A percentile compares a stretch with the other conserved stretches of the same genome.
These are phyloP conservation scores for Aspergillus ellipticus DNA, from an alignment of 495 filamentous ascomycete species.

Conservation along the genomic window DNA sequence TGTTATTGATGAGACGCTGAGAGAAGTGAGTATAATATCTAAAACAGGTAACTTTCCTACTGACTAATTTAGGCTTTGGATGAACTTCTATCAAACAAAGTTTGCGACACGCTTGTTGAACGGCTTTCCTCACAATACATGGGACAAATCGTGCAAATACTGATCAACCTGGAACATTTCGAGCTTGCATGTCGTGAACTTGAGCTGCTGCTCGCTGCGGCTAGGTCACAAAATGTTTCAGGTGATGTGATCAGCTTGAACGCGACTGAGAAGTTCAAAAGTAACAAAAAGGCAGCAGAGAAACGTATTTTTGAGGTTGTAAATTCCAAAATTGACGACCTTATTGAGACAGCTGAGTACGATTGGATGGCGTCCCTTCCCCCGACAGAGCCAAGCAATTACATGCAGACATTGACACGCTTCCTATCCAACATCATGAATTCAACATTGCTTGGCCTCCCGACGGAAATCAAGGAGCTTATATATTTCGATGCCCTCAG, in stretches of 20 bases:
- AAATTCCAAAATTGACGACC: slow-evolving; percentile 97
- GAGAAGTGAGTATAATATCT: slow-evolving; percentile 49
- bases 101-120: slow-evolving; percentile 86
- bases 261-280: slow-evolving; percentile 81
- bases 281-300: slow-evolving; percentile 91
- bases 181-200: slow-evolving; percentile 87
- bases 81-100: slow-evolving; percentile 81
- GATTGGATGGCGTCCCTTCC: slow-evolving; percentile 75
- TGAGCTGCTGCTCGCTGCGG: slow-evolving; percentile 75
- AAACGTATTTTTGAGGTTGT: slow-evolving; percentile 98
- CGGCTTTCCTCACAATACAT: slow-evolving; percentile 87
- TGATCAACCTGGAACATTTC: slow-evolving; percentile 97
- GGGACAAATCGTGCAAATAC: slow-evolving; percentile 95
- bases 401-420: slow-evolving; percentile 88
- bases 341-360: slow-evolving; percentile 95
- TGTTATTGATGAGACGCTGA: slow-evolving; percentile 84
- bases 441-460: slow-evolving; percentile 84
- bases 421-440: slow-evolving; percentile 98
- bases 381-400: slow-evolving; percentile 72
- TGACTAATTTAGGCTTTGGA: slow-evolving; percentile 62
- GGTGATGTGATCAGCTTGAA: slow-evolving; percentile 70
- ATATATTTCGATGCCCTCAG: slow-evolving; percentile 96
- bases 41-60: background rate
- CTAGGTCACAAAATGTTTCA: slow-evolving; percentile 67
- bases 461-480: slow-evolving; percentile 90